Evolutionary conservation across 2,329 filamentous ascomycete genomes (phyloP).

Genomic region (Myriosclerotinia duriaeana): DNA sequence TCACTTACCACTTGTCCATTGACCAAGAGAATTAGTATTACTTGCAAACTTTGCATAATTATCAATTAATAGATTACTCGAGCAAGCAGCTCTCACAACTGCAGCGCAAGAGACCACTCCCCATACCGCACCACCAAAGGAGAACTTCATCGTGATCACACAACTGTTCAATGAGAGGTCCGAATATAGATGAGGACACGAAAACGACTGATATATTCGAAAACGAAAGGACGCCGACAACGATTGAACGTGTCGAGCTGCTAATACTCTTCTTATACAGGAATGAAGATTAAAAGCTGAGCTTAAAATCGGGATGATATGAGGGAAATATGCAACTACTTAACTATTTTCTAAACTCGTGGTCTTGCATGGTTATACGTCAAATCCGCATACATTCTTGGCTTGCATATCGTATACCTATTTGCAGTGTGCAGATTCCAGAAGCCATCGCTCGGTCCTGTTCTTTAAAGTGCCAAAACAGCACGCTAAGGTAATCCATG

Average conservation of each 20-base stretch:
- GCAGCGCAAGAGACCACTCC: slow-evolving; percentile 21
- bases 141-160: slow-evolving; percentile 12
- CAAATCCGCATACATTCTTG: neutral
- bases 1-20: slow-evolving; percentile 43
- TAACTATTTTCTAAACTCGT: neutral
- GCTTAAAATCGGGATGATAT: neutral
- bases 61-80: slow-evolving; percentile 38
- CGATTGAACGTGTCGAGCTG: slow-evolving; percentile 19
- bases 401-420: neutral
- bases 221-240: slow-evolving; percentile 18
- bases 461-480: neutral
- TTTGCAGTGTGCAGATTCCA: neutral
- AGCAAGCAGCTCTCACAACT: slow-evolving; percentile 33
- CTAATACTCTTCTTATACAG: neutral
- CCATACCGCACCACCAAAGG: neutral
- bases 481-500: neutral
- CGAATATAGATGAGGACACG: no score
- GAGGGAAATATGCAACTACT: slow-evolving; percentile 8
- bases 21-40: slow-evolving; percentile 41
- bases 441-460: neutral
- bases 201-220: neutral
- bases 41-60: slow-evolving; percentile 39
- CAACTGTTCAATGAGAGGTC: no score
- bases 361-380: neutral
- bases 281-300: neutral